Evolutionary conservation across 78 protist genomes (phyloP), one percentile per base, ranked within the genome.

Genomic region (Pelomyxa schiedti): DNA sequence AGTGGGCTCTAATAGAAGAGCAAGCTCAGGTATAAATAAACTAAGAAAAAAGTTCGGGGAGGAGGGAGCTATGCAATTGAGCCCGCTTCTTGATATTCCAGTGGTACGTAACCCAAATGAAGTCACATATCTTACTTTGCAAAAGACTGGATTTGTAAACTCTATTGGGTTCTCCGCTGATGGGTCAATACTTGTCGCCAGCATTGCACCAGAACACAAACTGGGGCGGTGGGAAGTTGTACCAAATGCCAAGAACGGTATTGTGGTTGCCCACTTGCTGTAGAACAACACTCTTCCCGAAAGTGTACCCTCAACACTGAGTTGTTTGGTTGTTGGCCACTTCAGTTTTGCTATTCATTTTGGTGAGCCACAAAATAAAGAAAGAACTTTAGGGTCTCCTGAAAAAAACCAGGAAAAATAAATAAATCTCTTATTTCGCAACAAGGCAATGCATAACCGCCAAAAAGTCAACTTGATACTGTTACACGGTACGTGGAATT

Each of bases 141-240:
- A 38, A 7, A 29, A 79, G 84, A 39, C 68, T 36, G 94, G 94
- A 41, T 90, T 72, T 28, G 72, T 90, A 69, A 90, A 90, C 63
- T 80, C 74, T 39, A 29, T 90, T 41, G 77, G 71, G 42, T 52
- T 90, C 35, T 3, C 90, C 30, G 58, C 40, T 7, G 71, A 66
- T 30, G 87, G 85, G 30, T 40, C 66, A 29, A 69, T 76, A 24
- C 37, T 83, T 2, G 76, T 80, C 4, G 92, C 84, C 2, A 84
- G 80, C 0, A 42, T 80, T 6, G 86, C 87, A 5, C 82, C 75
- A 64, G 94, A 90, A 69, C 94, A 88, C 71, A 72, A 82, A 40
- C 73, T 90, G 9, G 94, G 94, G 2, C 52, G 92, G 35, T 90
- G 94, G 94, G 42, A 74, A 22, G 70, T 37, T n/a, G 35, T 82